Base-by-base conservation (phyloP, 768 basidiomycete genomes). In the Lactarius trivialis region DNA sequence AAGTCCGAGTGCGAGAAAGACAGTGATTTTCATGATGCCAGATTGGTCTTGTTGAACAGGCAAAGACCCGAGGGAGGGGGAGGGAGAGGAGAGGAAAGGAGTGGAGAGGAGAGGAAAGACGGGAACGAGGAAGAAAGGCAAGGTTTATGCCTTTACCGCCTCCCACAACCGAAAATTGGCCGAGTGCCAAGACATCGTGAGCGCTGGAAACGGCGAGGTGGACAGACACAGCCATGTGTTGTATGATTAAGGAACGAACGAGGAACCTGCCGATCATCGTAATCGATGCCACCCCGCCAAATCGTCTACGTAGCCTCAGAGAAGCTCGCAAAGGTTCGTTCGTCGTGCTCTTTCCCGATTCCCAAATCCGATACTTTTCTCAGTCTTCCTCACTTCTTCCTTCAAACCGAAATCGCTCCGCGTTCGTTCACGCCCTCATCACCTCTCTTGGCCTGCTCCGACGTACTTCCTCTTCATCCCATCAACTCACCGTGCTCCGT, bases 301-400 rank as follows among this genome's bases (percentile, higher is more conserved):
- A 74, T 82, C 12, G 76, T 70, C 28, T 86, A 87, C 60, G 71
- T 85, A 26, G 82, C 81, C 7, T 86, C 85, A 0, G 76, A 82
- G 52, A 83, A 85, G 28, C 76, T 86, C 1, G 79, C 76, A 45
- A 84, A 80, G 73, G 84, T 81, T 39, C 30, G 43, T 11, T 26
- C 11, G 1, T 65, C n/a, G 57, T 4, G n/a, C 37, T 41, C 50
- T 7, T 9, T 34, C 33, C 6, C 9, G 9, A 53, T 60, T n/a
- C 51, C 60, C 17, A n/a, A 0, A 39, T 36, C 14, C 33, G 32
- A 21, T 0, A n/a, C 21, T 21, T 21, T 2, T 37, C n/a, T 24
- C 45, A 70, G 68, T 55, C 72, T 19, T 67, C 70, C 7, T 72
- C 73, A 3, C 67, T 67, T 4, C 71, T 78, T 7, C 70, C 70